These are phyloP conservation scores for Ustilago curta DNA, from an alignment of 1,284 basidiomycete genomes.

Conservation along the genomic window DNA sequence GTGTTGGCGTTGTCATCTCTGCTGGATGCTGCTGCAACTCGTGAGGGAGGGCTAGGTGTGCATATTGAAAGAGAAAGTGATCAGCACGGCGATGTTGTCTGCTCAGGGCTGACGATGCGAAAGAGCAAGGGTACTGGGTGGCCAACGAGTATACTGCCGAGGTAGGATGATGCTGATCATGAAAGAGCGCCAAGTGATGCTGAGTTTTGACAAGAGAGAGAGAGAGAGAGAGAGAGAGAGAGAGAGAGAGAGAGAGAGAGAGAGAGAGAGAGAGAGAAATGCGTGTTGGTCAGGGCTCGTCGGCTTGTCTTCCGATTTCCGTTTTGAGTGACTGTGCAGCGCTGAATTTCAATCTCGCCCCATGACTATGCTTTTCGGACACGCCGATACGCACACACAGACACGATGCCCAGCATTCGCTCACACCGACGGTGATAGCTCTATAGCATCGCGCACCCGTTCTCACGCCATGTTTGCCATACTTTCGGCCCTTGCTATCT, in stretches of 20 bases:
- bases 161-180: not conserved
- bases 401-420: not conserved
- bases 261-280: too few species aligned
- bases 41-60: not conserved
- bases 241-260: too few species aligned
- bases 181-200: not conserved
- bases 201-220: not conserved
- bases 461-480: not conserved
- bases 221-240: too few species aligned
- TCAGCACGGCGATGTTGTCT: not conserved
- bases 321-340: constrained; percentile 5
- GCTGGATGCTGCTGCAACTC: not conserved
- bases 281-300: not conserved
- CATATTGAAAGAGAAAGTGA: not conserved
- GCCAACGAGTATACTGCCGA: not conserved
- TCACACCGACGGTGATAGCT: not conserved
- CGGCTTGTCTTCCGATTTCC: constrained; percentile 1
- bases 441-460: not conserved
- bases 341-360: not conserved
- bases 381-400: not conserved
- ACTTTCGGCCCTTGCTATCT: too few species aligned
- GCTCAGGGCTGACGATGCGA: not conserved
- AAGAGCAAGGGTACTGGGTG: not conserved
- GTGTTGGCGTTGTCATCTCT: constrained; percentile 40
- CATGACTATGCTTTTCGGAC: not conserved